Base-by-base conservation (phyloP, 305 asterid genomes). In the Solanum aculeatissimum region DNA sequence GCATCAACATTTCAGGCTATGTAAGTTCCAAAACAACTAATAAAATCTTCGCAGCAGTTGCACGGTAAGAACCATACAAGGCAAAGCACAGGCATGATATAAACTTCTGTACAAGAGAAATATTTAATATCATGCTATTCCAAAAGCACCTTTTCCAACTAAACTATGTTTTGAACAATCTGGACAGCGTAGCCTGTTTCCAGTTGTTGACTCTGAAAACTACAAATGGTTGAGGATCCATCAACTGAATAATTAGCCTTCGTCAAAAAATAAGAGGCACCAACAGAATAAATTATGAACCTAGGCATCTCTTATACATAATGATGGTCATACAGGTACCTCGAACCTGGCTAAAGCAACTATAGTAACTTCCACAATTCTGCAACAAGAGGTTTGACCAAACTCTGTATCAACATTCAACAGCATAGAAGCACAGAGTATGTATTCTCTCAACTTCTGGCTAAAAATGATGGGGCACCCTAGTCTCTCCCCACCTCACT, bases 381-480 rank as follows among this genome's bases (percentile, higher is more conserved):
- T 51, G 43, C 65, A 51, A 51, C 63, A 35, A 42, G 57, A 77
- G 47, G 65, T 29, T 18, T 27, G 47, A 49, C 82, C 82, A 51
- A 51, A 51, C 82, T 77, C 42, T 57, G 49, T 47, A 25, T 74
- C 60, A 27, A 75, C 81, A 18, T 16, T 74, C 60, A 27, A 75
- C 81, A 18, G 27, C 65, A 51, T 51, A 10, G 42, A 77, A 77
- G 63, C 82, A 77, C 12, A 49, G 82, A 29, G 82, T 51, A 51
- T 29, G 42, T 77, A 29, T 51, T 29, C 47, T 77, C 82, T 47
- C 47, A 42, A 5, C 45, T 77, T 27, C 65, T 77, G 65, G 82
- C 65, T 69, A 62, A 81, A 83, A 83, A 83, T 49, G 81, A 69
- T 9, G 81, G 85, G 66, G 80, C 71, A 10, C 75, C 84, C 75